Evolutionary conservation across 202 grass and related monocot genomes (phyloP), one percentile per base, ranked within the genome.

Genomic region (Tripidium arundinaceum): DNA sequence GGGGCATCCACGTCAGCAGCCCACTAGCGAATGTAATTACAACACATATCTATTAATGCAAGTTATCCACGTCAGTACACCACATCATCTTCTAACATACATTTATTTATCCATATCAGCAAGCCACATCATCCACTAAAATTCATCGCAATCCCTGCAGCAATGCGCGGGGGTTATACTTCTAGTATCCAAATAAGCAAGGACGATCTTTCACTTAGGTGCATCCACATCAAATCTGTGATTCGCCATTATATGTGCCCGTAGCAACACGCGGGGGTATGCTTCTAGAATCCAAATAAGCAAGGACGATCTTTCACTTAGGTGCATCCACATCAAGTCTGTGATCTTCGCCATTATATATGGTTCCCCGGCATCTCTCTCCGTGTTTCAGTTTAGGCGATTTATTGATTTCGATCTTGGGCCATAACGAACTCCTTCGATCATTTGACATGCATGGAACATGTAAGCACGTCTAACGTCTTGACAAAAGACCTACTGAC

Each of bases 401-500:
- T 14, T 13, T 27, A 27, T 59, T 33, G 1, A n/a, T 33, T 27
- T 60, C 1, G 8, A 11, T 58, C 54, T 24, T 21, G 16, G 8
- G 18, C 52, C n/a, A 10, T 57, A 57, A 11, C 2, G 52, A 13
- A 49, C 22, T 11, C 11, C 4, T 59, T 26, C 9, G 55, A 29
- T 29, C 58, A 29, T 62, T 62, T 34, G 18, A 19, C 62, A 25
- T 4, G 21, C 39, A n/a, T 0, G 55, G 55, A 33, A 46, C 79
- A 62, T 39, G 63, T 40, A 46, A 37, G 63, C 72, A 61, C 65
- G 73, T 84, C 73, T 27, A 63, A 61, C 65, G 73, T 84, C 73
- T 27, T 54, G 15, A 19, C 21, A 59, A 19, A 55, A 22, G 5
- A 18, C 47, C 70, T 14, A 2, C 33, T 14, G 1, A 52, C 18